These are phyloP conservation scores for Globisporangium echinulatum DNA, from an alignment of 352 stramenopile species.

Conservation along the genomic window DNA sequence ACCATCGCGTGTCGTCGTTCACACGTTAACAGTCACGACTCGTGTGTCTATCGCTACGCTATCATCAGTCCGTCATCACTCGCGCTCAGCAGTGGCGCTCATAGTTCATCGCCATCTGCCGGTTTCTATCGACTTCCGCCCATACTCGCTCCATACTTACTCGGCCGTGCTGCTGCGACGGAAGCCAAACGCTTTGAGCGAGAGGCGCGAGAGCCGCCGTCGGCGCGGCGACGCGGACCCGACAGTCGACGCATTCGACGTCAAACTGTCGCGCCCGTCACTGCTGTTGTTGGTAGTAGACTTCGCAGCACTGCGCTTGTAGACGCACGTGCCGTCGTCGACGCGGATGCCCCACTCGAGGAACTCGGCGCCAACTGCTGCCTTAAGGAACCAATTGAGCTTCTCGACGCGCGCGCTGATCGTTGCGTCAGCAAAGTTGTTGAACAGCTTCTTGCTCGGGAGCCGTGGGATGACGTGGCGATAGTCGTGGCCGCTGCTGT, in stretches of 20 bases:
- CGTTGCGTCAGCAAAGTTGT: conserved; percentile 67
- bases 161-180: conserved; percentile 18
- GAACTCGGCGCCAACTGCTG: conserved; percentile 64
- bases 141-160: conserved; percentile 1
- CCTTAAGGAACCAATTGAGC: conserved; percentile 72
- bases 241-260: conserved; percentile 14
- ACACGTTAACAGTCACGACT: too few species aligned
- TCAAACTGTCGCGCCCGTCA: conserved; percentile 11
- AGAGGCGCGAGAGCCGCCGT: conserved; percentile 20
- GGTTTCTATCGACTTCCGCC: background rate
- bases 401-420: conserved; percentile 67
- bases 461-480: conserved; percentile 37
- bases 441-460: conserved; percentile 68
- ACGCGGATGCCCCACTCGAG: conserved; percentile 72
- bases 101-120: background rate
- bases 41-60: too few species aligned
- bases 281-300: background rate
- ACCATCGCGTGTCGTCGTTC: too few species aligned
- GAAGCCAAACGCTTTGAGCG: conserved; percentile 26
- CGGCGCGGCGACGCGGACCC: conserved; percentile 12
- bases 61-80: too few species aligned
- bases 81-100: too few species aligned
- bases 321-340: conserved; percentile 67
- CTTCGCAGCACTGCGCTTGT: conserved; percentile 42
- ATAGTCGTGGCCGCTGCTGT: conserved; percentile 18